These are phyloP conservation scores for Alternaria gansuensis DNA, from an alignment of 2,329 filamentous ascomycete species.

Conservation along the genomic window DNA sequence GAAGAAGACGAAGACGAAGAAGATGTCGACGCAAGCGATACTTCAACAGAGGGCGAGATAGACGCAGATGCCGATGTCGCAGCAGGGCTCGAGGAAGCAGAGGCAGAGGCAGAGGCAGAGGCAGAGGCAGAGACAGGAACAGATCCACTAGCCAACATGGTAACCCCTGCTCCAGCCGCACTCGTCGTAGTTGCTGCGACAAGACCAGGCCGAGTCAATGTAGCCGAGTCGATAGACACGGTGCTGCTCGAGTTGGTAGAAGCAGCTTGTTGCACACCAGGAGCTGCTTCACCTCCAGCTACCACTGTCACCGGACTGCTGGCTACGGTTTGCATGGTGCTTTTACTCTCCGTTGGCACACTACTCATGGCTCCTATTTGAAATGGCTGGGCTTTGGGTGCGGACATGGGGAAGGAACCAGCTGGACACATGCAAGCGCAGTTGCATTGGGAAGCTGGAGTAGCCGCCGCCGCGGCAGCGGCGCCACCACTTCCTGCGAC, in stretches of 20 bases:
- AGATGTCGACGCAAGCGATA: not conserved
- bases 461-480: slow-evolving; percentile 13
- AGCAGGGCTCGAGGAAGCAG: not conserved
- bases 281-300: slow-evolving; percentile 30
- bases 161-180: slow-evolving; percentile 32
- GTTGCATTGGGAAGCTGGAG: slow-evolving; percentile 35
- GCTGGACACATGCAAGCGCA: slow-evolving; percentile 46
- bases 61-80: slow-evolving; percentile 1
- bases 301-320: slow-evolving; percentile 33
- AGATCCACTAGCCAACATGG: slow-evolving; percentile 27
- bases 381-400: slow-evolving; percentile 41
- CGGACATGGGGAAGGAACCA: slow-evolving; percentile 44
- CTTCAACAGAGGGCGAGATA: not conserved
- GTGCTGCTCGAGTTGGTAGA: slow-evolving; percentile 23
- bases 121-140: slow-evolving; percentile 14
- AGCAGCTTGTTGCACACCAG: slow-evolving; percentile 23
- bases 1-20: slow-evolving; percentile 1
- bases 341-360: slow-evolving; percentile 12
- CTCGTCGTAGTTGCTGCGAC: slow-evolving; percentile 27
- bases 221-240: slow-evolving; percentile 34
- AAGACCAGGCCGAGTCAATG: slow-evolving; percentile 31
- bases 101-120: slow-evolving; percentile 14
- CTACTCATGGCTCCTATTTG: slow-evolving; percentile 35
- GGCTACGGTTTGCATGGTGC: slow-evolving; percentile 39
- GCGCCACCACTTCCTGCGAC: slow-evolving; percentile 26